Evolutionary conservation across 176 grass and related monocot genomes (phyloP), one percentile per base, ranked within the genome.

Genomic region (Typha latifolia): DNA sequence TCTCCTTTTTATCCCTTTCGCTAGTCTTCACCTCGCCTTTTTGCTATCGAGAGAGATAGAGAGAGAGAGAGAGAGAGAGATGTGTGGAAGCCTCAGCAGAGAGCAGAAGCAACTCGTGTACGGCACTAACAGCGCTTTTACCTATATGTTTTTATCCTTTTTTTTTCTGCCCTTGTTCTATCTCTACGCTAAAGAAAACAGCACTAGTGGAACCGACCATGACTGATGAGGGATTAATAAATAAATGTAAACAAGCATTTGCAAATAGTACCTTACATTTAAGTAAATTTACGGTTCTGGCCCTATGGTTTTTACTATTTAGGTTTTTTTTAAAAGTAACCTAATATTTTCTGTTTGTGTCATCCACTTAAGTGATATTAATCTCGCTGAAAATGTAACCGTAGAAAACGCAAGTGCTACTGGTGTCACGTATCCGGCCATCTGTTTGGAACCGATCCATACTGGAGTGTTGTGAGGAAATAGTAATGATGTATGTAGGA

Each of bases 1-100:
- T 69, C 21, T 64, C 81, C 88, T 87, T 91, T 91, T 91, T 84
- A 79, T 66, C 84, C 61, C 29, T 47, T 72, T 72, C 49, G 53
- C 53, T 59, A 19, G 18, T 59, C 20, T 22, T 59, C 16, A 8
- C 53, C 20, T 59, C 53, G 53, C 53, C 37, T 59, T 59, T 59
- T 59, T 57, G n/a, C 20, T 8, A 19, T 16, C 9, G 16, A 18
- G 53, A 18, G 53, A 8, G 52, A 1, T 0, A n/a, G 52, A 18
- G 53, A 8, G 53, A 18, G 53, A 18, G 52, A 7, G 52, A 61
- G 75, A 81, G 71, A 6, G 53, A 9, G 53, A 18, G 11, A 59
- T 16, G 18, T 59, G n/a, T 21, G 53, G 53, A 59, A 59, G 53
- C 16, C 53, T 59, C 53, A 59, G 53, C 53, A 73, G 78, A 64